Base-by-base conservation (phyloP, 495 filamentous ascomycete species). In the Penicillium longicatenatum region DNA sequence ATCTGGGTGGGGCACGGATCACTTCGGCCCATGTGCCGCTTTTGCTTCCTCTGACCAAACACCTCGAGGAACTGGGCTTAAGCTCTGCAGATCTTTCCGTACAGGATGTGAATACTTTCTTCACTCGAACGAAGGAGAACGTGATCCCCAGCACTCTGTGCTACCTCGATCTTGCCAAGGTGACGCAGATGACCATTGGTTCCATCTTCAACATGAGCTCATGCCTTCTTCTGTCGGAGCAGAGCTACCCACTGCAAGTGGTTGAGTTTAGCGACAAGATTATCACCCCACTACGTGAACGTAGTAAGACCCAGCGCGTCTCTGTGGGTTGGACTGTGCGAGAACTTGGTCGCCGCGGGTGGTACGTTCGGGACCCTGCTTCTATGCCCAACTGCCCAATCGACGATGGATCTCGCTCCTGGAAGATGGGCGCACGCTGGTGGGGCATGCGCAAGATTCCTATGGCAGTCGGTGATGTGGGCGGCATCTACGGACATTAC, bases 391-490 rank as follows among this genome's bases (percentile, higher is more conserved):
- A 68, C 16, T 55, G 61, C 33, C 62, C 66, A 31, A 17, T 65
- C 17, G 75, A 79, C 35, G 72, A 83, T 37, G 88, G 87, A 6
- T 71, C 80, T 31, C 79, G 88, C 26, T 65, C 68, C 52, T 96
- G 91, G 91, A 96, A 96, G 77, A 90, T 92, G 89, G 91, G 91
- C 12, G 90, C 90, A n/a, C 82, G 83, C 56, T 88, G 84, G 75
- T 94, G 91, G 91, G 91, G 91, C 16, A 92, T 91, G 84, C 82
- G 89, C 43, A 96, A 96, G 79, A 80, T 92, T 29, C 90, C 91
- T 11, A 86, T 94, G 51, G 89, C 88, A 12, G 72, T 79, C 37
- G 85, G 86, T 7, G 89, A 93, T 62, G 89, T 94, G 2, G 89
- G 89, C 12, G 91, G 91, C 21, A 86, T 96, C 74, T 95, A 95